phyloP scores from a whole-genome alignment of 2,329 filamentous ascomycete genomes.

The Cladosporium sp. region DNA sequence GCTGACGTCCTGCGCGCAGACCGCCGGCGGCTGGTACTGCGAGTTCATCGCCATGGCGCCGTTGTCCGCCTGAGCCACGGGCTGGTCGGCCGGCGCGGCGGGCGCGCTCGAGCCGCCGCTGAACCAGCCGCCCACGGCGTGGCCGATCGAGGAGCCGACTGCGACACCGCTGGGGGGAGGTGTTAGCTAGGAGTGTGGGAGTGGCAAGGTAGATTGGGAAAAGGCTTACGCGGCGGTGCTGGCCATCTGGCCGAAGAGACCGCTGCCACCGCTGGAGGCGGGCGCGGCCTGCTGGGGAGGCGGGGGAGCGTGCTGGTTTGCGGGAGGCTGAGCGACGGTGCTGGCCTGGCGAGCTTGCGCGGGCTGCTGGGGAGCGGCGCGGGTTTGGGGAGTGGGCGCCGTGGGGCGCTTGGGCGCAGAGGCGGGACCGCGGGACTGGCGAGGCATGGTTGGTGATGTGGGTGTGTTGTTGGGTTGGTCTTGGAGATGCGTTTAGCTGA shows the following conservation, averaged over 20 bases:
- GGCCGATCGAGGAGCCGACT: constrained; percentile 89
- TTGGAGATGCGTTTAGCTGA: not conserved
- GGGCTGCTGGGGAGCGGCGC: constrained; percentile 61
- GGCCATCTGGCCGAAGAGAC: constrained; percentile 94
- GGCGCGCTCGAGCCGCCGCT: constrained; percentile 59
- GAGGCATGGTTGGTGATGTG: constrained; percentile 35
- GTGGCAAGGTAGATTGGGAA: constrained; percentile 1
- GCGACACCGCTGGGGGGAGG: constrained; percentile 71
- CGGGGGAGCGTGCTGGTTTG: constrained; percentile 46
- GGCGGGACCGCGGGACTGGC: constrained; percentile 41
- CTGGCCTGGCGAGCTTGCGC: constrained; percentile 39
- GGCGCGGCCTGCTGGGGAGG: constrained; percentile 32
- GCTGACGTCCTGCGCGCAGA: constrained; percentile 70
- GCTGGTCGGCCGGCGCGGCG: constrained; percentile 39
- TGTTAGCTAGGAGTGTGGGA: constrained; percentile 23
- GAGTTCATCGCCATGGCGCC: constrained; percentile 25
- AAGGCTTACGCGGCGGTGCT: constrained; percentile 86
- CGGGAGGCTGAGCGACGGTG: constrained; percentile 32
- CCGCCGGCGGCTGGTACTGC: constrained; percentile 36
- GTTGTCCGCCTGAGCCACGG: constrained; percentile 27
- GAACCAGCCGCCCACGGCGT: constrained; percentile 88
- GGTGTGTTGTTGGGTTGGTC: not conserved
- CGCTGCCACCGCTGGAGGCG: constrained; percentile 58
- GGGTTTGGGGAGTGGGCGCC: constrained; percentile 31
- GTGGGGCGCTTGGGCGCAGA: constrained; percentile 41